These are phyloP conservation scores for Nannochloropsis oceanica DNA, from an alignment of 108 stramenopile genomes.

Conservation along the genomic window DNA sequence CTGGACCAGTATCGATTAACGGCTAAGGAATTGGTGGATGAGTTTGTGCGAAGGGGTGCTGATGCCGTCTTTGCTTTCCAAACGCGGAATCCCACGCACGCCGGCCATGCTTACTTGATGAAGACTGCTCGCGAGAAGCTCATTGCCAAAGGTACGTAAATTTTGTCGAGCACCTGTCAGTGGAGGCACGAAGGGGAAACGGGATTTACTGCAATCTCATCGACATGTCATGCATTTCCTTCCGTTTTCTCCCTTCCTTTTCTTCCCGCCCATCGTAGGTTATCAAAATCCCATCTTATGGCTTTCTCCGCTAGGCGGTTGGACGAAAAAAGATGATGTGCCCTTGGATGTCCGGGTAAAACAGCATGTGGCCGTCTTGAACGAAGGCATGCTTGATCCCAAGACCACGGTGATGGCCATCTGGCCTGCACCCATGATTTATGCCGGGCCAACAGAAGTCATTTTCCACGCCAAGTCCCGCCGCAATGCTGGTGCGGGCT, in stretches of 20 bases:
- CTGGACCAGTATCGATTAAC: conserved; percentile 92
- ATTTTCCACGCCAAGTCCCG: conserved; percentile 94
- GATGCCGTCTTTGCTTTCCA: conserved; percentile 98
- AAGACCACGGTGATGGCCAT: conserved; percentile 95
- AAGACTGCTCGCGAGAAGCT: conserved; percentile 79
- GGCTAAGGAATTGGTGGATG: conserved; percentile 62
- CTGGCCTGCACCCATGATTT: conserved; percentile 97
- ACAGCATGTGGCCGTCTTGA: conserved; percentile 86
- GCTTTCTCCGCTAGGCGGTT: conserved; percentile 92
- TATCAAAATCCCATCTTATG: conserved; percentile 88
- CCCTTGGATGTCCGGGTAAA: conserved; percentile 92
- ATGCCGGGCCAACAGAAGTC: conserved; percentile 97
- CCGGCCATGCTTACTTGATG: conserved; percentile 97
- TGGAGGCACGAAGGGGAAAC: background rate
- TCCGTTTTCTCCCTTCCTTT: background rate
- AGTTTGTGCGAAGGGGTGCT: conserved; percentile 81
- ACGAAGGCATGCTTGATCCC: conserved; percentile 74
- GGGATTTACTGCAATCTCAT: background rate
- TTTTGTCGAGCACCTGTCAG: background rate
- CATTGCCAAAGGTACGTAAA: conserved; percentile 3
- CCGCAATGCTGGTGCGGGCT: conserved; percentile 69
- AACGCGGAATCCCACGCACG: conserved; percentile 93
- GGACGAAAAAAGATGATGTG: conserved; percentile 96
- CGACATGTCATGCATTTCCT: background rate
- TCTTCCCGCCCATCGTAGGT: conserved; percentile 31